A percentile compares a stretch with the other conserved stretches of the same genome.
Conservation (phyloP, 164 flowering plant genomes). For the Sextonia rubra region DNA sequence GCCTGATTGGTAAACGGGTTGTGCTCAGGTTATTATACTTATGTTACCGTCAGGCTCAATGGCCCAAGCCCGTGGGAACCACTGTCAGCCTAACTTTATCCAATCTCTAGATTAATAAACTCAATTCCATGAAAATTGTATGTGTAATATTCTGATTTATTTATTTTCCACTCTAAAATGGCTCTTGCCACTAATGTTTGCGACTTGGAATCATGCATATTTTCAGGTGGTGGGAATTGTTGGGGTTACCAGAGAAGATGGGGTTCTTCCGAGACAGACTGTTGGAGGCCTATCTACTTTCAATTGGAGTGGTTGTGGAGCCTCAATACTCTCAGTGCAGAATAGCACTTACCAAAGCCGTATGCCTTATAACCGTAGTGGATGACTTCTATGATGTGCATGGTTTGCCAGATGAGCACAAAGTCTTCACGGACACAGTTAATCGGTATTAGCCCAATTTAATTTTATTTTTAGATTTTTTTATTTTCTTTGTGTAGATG, state of each 20-base stretch:
- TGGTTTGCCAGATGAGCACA: conserved; percentile 5
- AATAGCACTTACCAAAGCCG: not conserved
- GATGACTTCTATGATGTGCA: conserved; percentile 8
- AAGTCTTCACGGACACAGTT: conserved; percentile 12
- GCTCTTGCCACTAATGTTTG: too few relatives aligned
- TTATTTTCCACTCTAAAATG: too few relatives aligned
- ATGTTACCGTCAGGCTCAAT: too few relatives aligned
- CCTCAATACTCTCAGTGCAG: not conserved
- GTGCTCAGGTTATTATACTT: too few relatives aligned
- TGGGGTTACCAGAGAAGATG: not conserved
- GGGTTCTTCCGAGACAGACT: not conserved
- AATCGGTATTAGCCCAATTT: not conserved
- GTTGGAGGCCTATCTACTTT: not conserved
- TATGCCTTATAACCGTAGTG: not conserved
- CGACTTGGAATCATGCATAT: not conserved
- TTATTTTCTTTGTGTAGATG: too few relatives aligned
- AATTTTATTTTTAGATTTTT: too few relatives aligned
- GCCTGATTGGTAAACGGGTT: too few relatives aligned
- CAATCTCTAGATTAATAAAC: too few relatives aligned
- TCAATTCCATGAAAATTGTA: too few relatives aligned
- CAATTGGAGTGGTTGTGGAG: not conserved
- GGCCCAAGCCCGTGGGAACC: too few relatives aligned
- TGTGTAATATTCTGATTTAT: too few relatives aligned
- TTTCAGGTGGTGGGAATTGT: not conserved
- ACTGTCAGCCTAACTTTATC: too few relatives aligned